These are phyloP conservation scores for Apiosordaria backusii DNA, from an alignment of 495 filamentous ascomycete genomes.

Conservation along the genomic window DNA sequence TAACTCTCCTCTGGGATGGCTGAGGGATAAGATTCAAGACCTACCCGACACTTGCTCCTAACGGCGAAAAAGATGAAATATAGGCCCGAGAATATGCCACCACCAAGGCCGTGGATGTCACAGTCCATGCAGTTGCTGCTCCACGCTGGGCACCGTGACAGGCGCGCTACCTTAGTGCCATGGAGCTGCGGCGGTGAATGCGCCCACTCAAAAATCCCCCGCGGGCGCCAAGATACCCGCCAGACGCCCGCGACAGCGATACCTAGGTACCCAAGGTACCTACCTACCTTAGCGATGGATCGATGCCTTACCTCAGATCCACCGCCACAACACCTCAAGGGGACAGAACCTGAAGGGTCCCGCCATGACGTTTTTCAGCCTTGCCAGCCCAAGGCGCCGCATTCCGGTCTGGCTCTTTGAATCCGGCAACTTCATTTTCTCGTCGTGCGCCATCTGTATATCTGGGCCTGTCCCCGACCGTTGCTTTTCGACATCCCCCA, in stretches of 20 bases:
- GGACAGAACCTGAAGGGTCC: background rate
- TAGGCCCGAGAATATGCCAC: background rate
- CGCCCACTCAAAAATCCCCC: background rate
- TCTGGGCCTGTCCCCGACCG: background rate
- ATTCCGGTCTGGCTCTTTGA: constrained; percentile 7
- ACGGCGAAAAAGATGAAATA: constrained; percentile 1
- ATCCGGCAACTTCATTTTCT: background rate
- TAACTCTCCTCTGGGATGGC: too few relatives aligned
- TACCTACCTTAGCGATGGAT: background rate
- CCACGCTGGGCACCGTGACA: background rate
- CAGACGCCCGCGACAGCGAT: background rate
- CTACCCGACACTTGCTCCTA: too few relatives aligned
- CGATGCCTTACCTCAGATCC: background rate
- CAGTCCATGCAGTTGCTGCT: background rate
- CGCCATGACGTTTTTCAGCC: constrained; percentile 27
- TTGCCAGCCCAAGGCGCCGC: constrained; percentile 10
- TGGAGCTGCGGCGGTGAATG: background rate
- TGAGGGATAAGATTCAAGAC: too few relatives aligned
- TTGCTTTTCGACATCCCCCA: background rate
- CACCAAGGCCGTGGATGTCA: background rate
- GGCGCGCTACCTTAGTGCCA: background rate
- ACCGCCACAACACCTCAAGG: too few relatives aligned
- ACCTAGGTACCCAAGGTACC: too few relatives aligned
- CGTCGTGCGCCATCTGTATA: background rate
- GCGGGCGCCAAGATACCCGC: background rate